Conservation (phyloP, 2,329 filamentous ascomycete genomes). For the Xylariaceae sp. region DNA sequence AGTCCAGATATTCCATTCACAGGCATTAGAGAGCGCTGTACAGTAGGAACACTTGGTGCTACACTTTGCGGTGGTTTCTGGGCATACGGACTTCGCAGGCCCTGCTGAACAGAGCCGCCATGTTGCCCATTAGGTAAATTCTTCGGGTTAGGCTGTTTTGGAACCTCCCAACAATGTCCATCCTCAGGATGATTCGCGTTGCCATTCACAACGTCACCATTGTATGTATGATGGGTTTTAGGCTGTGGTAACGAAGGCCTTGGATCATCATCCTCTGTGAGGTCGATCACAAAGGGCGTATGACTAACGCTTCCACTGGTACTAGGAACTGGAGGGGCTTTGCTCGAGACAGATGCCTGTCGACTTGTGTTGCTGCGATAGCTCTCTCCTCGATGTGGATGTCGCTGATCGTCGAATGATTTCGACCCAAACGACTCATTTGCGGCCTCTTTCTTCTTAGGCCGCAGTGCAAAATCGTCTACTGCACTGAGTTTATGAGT, state of each 20-base stretch:
- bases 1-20: background rate
- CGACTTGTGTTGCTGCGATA: constrained; percentile 13
- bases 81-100: background rate
- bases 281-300: constrained; percentile 30
- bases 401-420: constrained; percentile 18
- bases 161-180: background rate
- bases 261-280: constrained; percentile 31
- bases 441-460: constrained; percentile 27
- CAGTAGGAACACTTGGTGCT: background rate
- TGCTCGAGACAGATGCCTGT: constrained; percentile 1
- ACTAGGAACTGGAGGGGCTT: constrained; percentile 3
- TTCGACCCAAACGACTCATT: constrained; percentile 21
- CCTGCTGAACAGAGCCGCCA: background rate
- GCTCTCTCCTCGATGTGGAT: constrained; percentile 11
- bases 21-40: constrained; percentile 3
- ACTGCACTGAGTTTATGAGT: constrained; percentile 28
- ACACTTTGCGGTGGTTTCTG: background rate
- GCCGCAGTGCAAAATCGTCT: constrained; percentile 37
- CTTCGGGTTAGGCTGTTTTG: background rate
- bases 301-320: constrained; percentile 4
- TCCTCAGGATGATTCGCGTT: background rate
- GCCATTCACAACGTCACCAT: constrained; percentile 8
- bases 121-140: constrained; percentile 2
- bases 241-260: constrained; percentile 3
- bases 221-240: constrained; percentile 1